Conservation (phyloP, 75 land plant genomes). For the Pinus tabuliformis region DNA sequence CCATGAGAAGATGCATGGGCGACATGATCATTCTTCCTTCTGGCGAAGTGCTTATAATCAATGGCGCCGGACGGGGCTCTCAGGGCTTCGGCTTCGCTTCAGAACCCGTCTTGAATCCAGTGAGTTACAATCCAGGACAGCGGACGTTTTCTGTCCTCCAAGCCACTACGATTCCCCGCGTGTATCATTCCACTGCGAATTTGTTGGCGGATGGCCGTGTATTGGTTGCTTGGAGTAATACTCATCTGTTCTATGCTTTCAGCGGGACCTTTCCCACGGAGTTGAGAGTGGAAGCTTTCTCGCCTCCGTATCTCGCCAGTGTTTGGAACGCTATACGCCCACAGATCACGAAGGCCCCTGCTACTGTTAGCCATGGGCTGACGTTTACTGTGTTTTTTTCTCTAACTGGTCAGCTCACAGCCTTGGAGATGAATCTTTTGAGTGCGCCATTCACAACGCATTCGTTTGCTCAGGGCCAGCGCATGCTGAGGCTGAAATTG, state of each 20-base stretch:
- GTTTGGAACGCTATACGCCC: slow-evolving; percentile 1
- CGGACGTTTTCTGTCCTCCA: background rate
- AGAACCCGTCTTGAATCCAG: slow-evolving; percentile 18
- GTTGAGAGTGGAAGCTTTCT: slow-evolving; percentile 26
- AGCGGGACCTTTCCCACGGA: slow-evolving; percentile 27
- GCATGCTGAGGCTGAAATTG: slow-evolving; percentile 9
- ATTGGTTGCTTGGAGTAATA: slow-evolving; percentile 25
- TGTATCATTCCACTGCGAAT: slow-evolving; percentile 32
- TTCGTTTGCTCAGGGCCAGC: slow-evolving; percentile 29
- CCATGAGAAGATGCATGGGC: slow-evolving; percentile 24
- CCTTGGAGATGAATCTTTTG: slow-evolving; percentile 3
- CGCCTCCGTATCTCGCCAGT: slow-evolving; percentile 18
- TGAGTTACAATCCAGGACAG: slow-evolving; percentile 4
- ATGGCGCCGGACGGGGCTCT: slow-evolving; percentile 23
- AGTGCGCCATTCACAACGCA: slow-evolving; percentile 28
- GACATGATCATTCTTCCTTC: slow-evolving; percentile 26
- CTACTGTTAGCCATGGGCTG: slow-evolving; percentile 3
- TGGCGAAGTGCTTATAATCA: slow-evolving; percentile 18
- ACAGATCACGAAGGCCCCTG: slow-evolving; percentile 5
- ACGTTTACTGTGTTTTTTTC: slow-evolving; percentile 10
- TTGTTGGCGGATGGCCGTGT: slow-evolving; percentile 31
- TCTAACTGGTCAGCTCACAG: background rate
- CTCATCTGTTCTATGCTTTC: slow-evolving; percentile 26
- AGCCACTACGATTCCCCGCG: slow-evolving; percentile 7
- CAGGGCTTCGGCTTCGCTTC: slow-evolving; percentile 19